A percentile compares a stretch with the other conserved stretches of the same genome.
phyloP scores from a whole-genome alignment of 2,329 filamentous ascomycete species.

The Aureobasidium namibiae region DNA sequence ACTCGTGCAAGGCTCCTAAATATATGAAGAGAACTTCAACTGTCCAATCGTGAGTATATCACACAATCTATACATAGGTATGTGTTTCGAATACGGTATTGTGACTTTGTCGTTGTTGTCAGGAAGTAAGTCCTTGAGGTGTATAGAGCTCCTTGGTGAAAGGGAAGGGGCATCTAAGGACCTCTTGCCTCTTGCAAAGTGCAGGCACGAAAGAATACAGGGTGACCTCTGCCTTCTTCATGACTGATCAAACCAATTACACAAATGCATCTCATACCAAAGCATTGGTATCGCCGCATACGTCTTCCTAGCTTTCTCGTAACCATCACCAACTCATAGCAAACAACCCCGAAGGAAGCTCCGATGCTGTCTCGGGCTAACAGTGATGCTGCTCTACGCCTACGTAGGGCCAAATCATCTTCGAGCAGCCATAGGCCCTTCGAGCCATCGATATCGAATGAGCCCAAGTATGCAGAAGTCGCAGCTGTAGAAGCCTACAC shows the following conservation, averaged over 20 bases:
- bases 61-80: too few relatives aligned
- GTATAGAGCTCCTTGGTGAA: not conserved
- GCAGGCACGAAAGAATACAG: not conserved
- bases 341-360: not conserved
- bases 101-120: too few relatives aligned
- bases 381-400: slow-evolving; percentile 23
- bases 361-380: slow-evolving; percentile 27
- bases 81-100: too few relatives aligned
- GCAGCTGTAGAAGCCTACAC: slow-evolving; percentile 55
- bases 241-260: not conserved
- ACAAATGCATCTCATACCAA: slow-evolving; percentile 13
- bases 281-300: slow-evolving; percentile 12
- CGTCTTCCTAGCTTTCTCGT: slow-evolving; percentile 10
- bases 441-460: slow-evolving; percentile 37
- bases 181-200: not conserved
- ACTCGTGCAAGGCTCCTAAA: too few relatives aligned
- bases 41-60: too few relatives aligned
- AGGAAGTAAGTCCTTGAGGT: too few relatives aligned
- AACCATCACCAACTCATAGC: not conserved
- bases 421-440: slow-evolving; percentile 33
- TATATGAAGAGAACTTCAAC: too few relatives aligned
- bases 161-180: not conserved
- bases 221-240: slow-evolving; percentile 1
- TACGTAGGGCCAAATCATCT: slow-evolving; percentile 27
- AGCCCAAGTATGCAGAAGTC: slow-evolving; percentile 47